These are phyloP conservation scores for Vaccinium vitisidaea DNA, from an alignment of 148 eudicot species.

Conservation along the genomic window DNA sequence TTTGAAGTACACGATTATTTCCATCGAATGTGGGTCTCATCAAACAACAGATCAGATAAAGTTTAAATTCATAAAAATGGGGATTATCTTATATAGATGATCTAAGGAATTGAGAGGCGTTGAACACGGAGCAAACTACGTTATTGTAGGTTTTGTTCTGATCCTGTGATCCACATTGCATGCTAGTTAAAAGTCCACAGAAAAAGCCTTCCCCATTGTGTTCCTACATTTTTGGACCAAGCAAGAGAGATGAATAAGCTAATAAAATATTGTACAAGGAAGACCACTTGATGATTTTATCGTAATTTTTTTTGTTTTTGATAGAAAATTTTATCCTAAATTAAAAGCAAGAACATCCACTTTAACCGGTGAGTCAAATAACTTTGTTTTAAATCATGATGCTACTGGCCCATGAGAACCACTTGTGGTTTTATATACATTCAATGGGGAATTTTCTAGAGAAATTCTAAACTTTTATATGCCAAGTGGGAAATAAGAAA, in stretches of 20 bases:
- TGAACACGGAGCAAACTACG: no score
- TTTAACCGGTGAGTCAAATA: no score
- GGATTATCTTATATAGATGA: no score
- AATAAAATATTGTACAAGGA: background rate
- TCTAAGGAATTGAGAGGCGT: no score
- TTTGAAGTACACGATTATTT: no score
- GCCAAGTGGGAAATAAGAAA: background rate
- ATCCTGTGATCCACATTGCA: no score
- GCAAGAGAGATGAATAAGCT: background rate
- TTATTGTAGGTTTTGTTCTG: background rate
- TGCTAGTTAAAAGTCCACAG: background rate
- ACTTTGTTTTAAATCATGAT: background rate
- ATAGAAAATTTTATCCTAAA: no score
- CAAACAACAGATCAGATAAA: no score
- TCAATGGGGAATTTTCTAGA: background rate
- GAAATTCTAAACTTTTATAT: background rate
- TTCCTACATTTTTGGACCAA: background rate
- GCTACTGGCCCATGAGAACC: background rate
- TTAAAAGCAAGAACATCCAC: no score
- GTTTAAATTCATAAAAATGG: no score
- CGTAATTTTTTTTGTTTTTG: background rate
- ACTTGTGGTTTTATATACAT: background rate
- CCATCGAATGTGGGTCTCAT: no score
- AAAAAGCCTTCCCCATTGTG: no score
- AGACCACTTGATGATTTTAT: background rate